A percentile compares a stretch with the other conserved stretches of the same genome.
These are phyloP conservation scores for Candida cerambycidarum DNA, from an alignment of 805 yeast genomes.

Conservation along the genomic window DNA sequence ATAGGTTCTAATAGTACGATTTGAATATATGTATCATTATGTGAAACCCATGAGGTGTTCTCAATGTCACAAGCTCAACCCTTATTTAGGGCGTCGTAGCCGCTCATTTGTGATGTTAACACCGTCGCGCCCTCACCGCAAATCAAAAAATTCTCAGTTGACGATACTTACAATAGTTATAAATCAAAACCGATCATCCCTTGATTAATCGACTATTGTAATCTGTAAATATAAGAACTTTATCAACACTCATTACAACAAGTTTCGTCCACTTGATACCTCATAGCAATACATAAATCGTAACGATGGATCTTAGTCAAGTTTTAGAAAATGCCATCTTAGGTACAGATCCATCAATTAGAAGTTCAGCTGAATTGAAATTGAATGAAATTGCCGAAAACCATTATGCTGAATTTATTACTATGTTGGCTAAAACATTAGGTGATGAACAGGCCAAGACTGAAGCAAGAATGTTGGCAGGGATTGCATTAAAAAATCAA, in stretches of 20 bases:
- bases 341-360: slow-evolving; percentile 60
- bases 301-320: slow-evolving; percentile 51
- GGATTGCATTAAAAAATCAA: slow-evolving; percentile 82
- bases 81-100: too few relatives aligned
- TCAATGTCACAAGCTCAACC: too few relatives aligned
- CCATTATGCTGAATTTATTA: slow-evolving; percentile 74
- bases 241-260: too few relatives aligned
- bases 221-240: not conserved
- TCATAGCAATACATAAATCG: too few relatives aligned
- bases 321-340: slow-evolving; percentile 79
- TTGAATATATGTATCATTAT: too few relatives aligned
- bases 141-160: slow-evolving; percentile 6
- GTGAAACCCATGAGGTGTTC: too few relatives aligned
- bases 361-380: slow-evolving; percentile 78
- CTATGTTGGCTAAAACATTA: slow-evolving; percentile 67
- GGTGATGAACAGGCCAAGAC: slow-evolving; percentile 61
- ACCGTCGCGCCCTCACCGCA: not conserved
- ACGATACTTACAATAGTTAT: slow-evolving; percentile 4
- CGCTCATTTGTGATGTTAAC: too few relatives aligned
- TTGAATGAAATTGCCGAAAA: slow-evolving; percentile 68
- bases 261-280: too few relatives aligned
- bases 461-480: slow-evolving; percentile 91
- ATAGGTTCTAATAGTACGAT: too few relatives aligned
- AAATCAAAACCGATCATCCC: not conserved
- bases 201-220: not conserved